A percentile compares a stretch with the other conserved stretches of the same genome.
Conservation (phyloP, 2,329 filamentous ascomycete species). For the Xylaria sp. region DNA sequence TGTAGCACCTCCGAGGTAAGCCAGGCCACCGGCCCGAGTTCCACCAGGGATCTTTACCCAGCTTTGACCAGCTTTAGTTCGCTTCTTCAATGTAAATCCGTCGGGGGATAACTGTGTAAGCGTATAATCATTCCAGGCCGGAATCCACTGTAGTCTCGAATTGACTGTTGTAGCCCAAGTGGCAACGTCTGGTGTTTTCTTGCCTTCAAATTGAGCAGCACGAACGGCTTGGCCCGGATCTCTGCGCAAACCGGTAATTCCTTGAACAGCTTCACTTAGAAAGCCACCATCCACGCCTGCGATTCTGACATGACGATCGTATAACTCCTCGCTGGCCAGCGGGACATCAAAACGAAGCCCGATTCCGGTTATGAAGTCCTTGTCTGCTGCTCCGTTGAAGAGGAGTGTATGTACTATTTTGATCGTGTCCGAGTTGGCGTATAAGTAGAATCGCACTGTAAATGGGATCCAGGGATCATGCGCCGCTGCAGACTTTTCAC, state of each 20-base stretch:
- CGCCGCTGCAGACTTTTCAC: slow-evolving; percentile 38
- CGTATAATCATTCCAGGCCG: slow-evolving; percentile 66
- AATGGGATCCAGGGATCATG: slow-evolving; percentile 65
- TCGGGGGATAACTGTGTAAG: slow-evolving; percentile 67
- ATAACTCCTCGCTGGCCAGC: slow-evolving; percentile 60
- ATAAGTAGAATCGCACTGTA: slow-evolving; percentile 66
- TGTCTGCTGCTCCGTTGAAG: slow-evolving; percentile 60
- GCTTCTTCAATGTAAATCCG: slow-evolving; percentile 68
- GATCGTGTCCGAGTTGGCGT: slow-evolving; percentile 65
- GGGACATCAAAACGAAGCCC: slow-evolving; percentile 67
- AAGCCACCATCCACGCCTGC: slow-evolving; percentile 65
- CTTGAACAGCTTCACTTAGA: slow-evolving; percentile 67
- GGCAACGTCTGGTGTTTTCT: slow-evolving; percentile 53
- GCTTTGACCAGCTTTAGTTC: slow-evolving; percentile 65
- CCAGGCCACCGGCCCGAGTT: slow-evolving; percentile 64
- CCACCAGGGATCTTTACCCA: slow-evolving; percentile 69
- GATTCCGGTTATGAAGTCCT: slow-evolving; percentile 64
- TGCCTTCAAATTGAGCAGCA: slow-evolving; percentile 60
- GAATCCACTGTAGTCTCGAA: slow-evolving; percentile 64
- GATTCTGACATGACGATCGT: slow-evolving; percentile 68
- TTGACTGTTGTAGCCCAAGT: slow-evolving; percentile 60
- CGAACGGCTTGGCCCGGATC: slow-evolving; percentile 63
- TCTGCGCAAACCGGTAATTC: slow-evolving; percentile 66
- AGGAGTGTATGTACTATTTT: slow-evolving; percentile 65
- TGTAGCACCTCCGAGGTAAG: slow-evolving; percentile 67